Conservation (phyloP, 176 grass and related monocot genomes). For the Alopecurus myosuroides region DNA sequence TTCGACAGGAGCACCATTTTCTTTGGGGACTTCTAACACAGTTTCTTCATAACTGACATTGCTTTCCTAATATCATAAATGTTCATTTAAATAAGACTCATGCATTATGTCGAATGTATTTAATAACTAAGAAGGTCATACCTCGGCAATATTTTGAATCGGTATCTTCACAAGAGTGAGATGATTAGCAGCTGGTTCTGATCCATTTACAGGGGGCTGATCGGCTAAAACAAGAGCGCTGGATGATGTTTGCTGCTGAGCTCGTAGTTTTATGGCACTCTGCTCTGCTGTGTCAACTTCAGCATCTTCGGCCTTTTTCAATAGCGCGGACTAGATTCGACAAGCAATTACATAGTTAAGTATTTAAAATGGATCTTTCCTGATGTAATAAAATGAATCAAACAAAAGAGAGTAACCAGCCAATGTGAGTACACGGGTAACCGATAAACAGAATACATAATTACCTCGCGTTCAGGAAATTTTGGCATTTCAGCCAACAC, state of each 20-base stretch:
- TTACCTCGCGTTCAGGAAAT: slow-evolving; percentile 96
- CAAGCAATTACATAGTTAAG: slow-evolving; percentile 35
- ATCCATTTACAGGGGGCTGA: slow-evolving; percentile 69
- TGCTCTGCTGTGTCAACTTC: slow-evolving; percentile 98
- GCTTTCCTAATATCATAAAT: slow-evolving; percentile 59
- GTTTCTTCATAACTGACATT: slow-evolving; percentile 38
- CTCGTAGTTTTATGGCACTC: slow-evolving; percentile 94
- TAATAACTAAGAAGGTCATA: slow-evolving; percentile 15
- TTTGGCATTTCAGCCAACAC: slow-evolving; percentile 98
- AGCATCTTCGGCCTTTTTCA: slow-evolving; percentile 97
- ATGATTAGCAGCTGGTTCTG: slow-evolving; percentile 53
- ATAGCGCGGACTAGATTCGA: slow-evolving; percentile 79
- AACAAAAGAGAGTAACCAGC: neutral
- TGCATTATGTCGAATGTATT: slow-evolving; percentile 6
- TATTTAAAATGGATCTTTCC: neutral
- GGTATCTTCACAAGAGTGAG: slow-evolving; percentile 91
- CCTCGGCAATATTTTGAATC: slow-evolving; percentile 65
- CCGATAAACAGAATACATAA: neutral
- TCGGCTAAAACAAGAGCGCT: slow-evolving; percentile 83
- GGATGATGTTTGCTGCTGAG: slow-evolving; percentile 93
- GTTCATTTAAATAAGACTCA: neutral
- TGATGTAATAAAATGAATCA: slow-evolving; percentile 7
- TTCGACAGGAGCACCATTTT: slow-evolving; percentile 61
- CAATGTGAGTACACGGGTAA: neutral
- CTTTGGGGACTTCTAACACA: slow-evolving; percentile 34